Conservation (phyloP, 2,329 filamentous ascomycete species). For the Fusarium papillatum region DNA sequence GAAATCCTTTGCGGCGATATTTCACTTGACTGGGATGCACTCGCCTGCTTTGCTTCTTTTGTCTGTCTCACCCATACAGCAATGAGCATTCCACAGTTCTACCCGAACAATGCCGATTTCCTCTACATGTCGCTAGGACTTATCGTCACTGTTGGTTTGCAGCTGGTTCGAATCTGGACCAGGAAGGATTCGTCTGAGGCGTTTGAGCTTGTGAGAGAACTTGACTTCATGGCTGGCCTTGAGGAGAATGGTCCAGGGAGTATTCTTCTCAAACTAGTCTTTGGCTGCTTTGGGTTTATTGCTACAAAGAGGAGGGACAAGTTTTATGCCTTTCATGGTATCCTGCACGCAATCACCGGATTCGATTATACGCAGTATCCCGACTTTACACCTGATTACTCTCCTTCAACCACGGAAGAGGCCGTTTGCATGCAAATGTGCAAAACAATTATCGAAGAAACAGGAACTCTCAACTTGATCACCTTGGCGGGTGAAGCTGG, state of each 20-base stretch:
- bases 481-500: background rate
- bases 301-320: background rate
- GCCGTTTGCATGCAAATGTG: background rate
- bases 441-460: background rate
- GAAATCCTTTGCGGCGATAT: background rate
- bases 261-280: background rate
- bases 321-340: background rate
- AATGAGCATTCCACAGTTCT: background rate
- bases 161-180: background rate
- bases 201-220: background rate
- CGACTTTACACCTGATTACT: background rate
- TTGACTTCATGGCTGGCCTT: background rate
- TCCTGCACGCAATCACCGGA: background rate
- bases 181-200: background rate
- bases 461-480: background rate
- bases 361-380: background rate
- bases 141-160: background rate
- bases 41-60: background rate
- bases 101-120: background rate
- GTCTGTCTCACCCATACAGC: background rate
- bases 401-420: background rate
- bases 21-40: background rate
- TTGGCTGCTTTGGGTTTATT: background rate
- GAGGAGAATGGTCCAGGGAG: background rate
- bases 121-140: background rate